phyloP scores from a whole-genome alignment of 495 filamentous ascomycete genomes.

The Cenococcum geophilum region DNA sequence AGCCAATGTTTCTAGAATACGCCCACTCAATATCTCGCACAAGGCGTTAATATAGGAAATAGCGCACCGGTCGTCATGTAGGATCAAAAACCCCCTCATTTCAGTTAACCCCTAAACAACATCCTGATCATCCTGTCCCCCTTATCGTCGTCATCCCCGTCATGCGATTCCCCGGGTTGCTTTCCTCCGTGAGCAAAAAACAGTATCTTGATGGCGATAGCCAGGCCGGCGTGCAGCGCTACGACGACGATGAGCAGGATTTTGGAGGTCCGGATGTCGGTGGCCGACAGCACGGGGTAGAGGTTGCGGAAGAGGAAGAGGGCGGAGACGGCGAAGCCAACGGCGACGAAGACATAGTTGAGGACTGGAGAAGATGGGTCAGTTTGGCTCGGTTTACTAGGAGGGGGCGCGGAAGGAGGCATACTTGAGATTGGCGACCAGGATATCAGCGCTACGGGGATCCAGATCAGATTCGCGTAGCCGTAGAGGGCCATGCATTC shows the following conservation, averaged over 20 bases:
- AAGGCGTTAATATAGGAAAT: not conserved
- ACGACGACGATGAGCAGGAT: constrained; percentile 79
- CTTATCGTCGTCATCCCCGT: constrained; percentile 5
- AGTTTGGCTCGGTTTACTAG: not conserved
- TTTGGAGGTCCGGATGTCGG: constrained; percentile 86
- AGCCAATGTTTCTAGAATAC: too few species aligned
- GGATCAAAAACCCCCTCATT: too few species aligned
- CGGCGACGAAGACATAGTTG: constrained; percentile 87
- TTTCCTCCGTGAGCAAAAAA: constrained; percentile 64
- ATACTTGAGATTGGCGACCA: constrained; percentile 68
- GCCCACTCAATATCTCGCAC: too few species aligned
- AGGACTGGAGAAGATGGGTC: constrained; percentile 45
- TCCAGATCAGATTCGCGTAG: constrained; percentile 93
- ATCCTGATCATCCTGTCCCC: constrained; percentile 16
- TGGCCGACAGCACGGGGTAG: constrained; percentile 88
- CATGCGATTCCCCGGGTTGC: constrained; percentile 7
- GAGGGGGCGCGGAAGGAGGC: constrained; percentile 9
- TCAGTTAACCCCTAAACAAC: constrained; percentile 20
- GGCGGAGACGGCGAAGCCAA: constrained; percentile 81
- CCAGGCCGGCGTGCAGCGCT: constrained; percentile 74
- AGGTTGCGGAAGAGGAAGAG: constrained; percentile 87
- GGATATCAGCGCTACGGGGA: constrained; percentile 84
- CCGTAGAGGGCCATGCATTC: constrained; percentile 94
- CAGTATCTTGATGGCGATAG: constrained; percentile 87
- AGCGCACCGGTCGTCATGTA: not conserved